Base-by-base conservation (phyloP, 768 basidiomycete species). In the Agaricus bisporus region DNA sequence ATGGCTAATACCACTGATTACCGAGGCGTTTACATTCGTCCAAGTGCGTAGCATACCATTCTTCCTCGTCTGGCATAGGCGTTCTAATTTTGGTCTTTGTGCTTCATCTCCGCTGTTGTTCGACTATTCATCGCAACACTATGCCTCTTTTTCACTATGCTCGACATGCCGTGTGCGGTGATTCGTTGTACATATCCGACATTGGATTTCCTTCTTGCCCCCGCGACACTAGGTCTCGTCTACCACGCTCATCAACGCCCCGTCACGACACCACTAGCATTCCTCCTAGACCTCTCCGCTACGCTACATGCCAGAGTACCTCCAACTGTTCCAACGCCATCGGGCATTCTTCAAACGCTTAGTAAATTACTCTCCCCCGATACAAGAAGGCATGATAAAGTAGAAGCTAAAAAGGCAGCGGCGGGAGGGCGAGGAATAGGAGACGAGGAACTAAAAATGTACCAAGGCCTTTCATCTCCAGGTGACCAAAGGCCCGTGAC, bases 231-330 rank as follows among this genome's bases (percentile, higher is more conserved):
- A 93, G 97, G 95, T 58, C 75, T 99, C 49, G 92, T 99, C 60
- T 98, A 98, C 70, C 95, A 98, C 65, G 88, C 95, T 8, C 93
- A 97, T 68, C 75, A 86, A 59, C 85, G 94, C 41, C 97, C 97
- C n/a, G 63, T 95, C 45, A 87, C 88, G 9, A 87, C 91, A 39
- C 87, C 91, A 48, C 76, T 89, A 49, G 94, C 95, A 1, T 85
- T 86, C 6, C 64, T 93, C 51, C 76, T 97, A 39, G 91, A 93
- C 64, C 69, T 95, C 7, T 89, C 93, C 20, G 80, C 91, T 9
- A 74, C 78, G 6, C 51, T 93, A 22, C 91, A 93, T 63, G 70
- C 76, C 15, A 80, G 77, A 51, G 63, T 79, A 39, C 81, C 89
- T 53, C 65, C 63, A 56, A 68, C 71, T 46, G 43, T 86, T 41